Base-by-base conservation (phyloP, 441 rosid genomes). In the Codiaeum variegatum region DNA sequence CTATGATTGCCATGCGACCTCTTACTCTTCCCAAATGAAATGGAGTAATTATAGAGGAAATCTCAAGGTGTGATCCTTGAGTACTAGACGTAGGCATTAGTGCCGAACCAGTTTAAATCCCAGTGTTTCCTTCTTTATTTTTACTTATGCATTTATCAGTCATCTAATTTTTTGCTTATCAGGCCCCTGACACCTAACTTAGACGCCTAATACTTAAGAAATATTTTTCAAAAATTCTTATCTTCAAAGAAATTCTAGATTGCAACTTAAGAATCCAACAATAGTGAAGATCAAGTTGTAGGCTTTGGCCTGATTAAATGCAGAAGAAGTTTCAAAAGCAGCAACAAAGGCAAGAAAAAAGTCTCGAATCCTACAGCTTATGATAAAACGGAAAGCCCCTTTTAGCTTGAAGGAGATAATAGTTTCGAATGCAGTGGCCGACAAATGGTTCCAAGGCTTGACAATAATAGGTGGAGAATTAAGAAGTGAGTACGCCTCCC, bases 291-390 rank as follows among this genome's bases (percentile, higher is more conserved):
- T 95, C 65, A 93, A 95, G 75, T 98, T 98, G 0, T 95, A 97
- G 99, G 85, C 95, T 23, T 84, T 95, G 78, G 99, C 97, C 21
- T 86, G 96, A 26, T 81, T 95, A 77, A 93, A 93, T 42, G 97
- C 98, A 5, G 99, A 95, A 82, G 99, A 93, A 75, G 91, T 95
- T 49, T 88, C 99, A 7, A 93, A 83, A 81, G 97, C 97, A 40
- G 99, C 99, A 34, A 94, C 99, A 67, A 96, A 91, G 83, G 99
- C 98, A 61, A 87, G 98, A 73, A 93, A 89, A 78, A 93, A 85
- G 65, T 95, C 99, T 66, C 90, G 84, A 75, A 85, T 90, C 85
- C 84, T 95, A 36, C 96, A 86, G 77, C 99, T 97, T 3, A 91
- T 95, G 18, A 82, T 80, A 28, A 88, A 88, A 64, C 77, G 82